Percentiles rank a stretch among this genome's conserved stretches.
These are phyloP conservation scores for Calonectria hongkongensis DNA, from an alignment of 2,329 filamentous ascomycete species.

Conservation along the genomic window DNA sequence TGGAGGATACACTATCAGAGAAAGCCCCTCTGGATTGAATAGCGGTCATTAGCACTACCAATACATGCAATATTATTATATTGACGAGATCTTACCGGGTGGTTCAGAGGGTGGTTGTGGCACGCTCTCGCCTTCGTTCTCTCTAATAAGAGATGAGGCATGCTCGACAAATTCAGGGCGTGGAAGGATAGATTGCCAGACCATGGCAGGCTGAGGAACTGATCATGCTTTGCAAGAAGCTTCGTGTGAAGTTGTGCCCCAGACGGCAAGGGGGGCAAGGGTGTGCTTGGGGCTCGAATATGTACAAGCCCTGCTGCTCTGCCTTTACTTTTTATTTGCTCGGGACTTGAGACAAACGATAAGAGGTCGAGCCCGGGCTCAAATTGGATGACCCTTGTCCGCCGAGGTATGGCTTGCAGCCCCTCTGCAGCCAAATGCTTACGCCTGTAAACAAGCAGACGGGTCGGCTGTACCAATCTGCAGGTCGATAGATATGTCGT, in stretches of 20 bases:
- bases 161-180: background rate
- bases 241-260: background rate
- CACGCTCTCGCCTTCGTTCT: background rate
- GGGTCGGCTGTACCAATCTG: slow-evolving; percentile 13
- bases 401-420: slow-evolving; percentile 20
- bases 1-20: background rate
- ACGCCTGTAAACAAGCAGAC: slow-evolving; percentile 4
- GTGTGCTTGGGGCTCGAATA: slow-evolving; percentile 11
- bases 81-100: background rate
- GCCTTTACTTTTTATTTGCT: slow-evolving; percentile 13
- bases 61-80: background rate
- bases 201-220: background rate
- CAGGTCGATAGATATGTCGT: slow-evolving; percentile 9
- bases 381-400: background rate
- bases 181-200: background rate
- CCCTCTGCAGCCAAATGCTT: slow-evolving; percentile 13
- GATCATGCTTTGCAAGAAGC: slow-evolving; percentile 3
- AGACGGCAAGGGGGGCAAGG: background rate
- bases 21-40: background rate
- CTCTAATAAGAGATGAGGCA: background rate
- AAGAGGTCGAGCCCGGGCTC: background rate
- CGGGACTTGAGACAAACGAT: slow-evolving; percentile 9
- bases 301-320: slow-evolving; percentile 20
- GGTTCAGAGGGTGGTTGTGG: background rate
- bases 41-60: background rate